Evolutionary conservation across 2,329 filamentous ascomycete genomes (phyloP), one percentile per base, ranked within the genome.

Genomic region (Claviceps sp.): DNA sequence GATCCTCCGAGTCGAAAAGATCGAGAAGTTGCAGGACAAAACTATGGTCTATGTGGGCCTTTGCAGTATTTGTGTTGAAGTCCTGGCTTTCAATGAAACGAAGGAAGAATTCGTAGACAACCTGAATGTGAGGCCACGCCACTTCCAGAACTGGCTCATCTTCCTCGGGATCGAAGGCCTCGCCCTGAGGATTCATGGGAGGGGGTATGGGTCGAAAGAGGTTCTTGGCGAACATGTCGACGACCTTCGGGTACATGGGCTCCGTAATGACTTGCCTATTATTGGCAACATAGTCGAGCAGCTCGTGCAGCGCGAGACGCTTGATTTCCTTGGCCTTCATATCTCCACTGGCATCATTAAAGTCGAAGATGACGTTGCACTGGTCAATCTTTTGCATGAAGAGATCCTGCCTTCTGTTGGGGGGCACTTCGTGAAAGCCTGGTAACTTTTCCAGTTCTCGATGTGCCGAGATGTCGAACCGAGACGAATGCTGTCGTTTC

Each of bases 251-350:
- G 63, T 98, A 98, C 93, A 98, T 98, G 52, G 90, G 88, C 67
- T 98, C 93, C 2, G 90, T 96, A 63, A 98, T 98, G 65, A 98
- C 93, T 63, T 95, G 91, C 61, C 93, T 82, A 67, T 98, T 98
- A 71, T 97, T 97, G 62, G 93, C 91, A 53, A 98, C 93, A 65
- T 98, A 98, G 68, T 98, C 93, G 57, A 98, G 79, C 56, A 98
- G 76, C 68, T 98, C 93, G 66, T 98, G 93, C 45, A 98, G 77
- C 43, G 93, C 93, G 59, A 98, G 74, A 63, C 93, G 82, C 76
- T 98, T 98, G 77, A 98, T 97, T 71, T 98, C 93, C 74, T 98
- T 98, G 47, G 91, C 95, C 70, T 98, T 98, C 90, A 98, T 97
- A 66, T 98, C 93, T 59, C 85, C 90, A 58, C 88, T 95, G 48